Evolutionary conservation across 331 rosid genomes (phyloP).

Genomic region (Erythrophleum ivorense): DNA sequence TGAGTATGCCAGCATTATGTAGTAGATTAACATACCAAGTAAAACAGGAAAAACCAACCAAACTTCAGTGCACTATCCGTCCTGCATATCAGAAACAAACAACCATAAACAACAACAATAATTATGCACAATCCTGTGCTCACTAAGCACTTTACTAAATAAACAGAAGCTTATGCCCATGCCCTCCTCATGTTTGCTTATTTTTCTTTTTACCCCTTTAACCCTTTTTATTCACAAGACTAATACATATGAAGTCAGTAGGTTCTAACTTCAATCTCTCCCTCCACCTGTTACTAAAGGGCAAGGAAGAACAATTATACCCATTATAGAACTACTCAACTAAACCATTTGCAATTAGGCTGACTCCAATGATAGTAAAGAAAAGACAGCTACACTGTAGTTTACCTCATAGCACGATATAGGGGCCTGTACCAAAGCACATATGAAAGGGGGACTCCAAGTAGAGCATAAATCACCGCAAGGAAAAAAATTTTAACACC

Average conservation of each 20-base stretch:
- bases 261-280: slow-evolving; percentile 19
- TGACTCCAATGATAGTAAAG: slow-evolving; percentile 26
- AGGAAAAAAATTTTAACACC: slow-evolving; percentile 95
- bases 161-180: neutral
- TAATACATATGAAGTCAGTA: slow-evolving; percentile 1
- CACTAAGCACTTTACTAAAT: neutral
- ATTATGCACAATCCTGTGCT: slow-evolving; percentile 10
- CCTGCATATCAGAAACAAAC: slow-evolving; percentile 61
- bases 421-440: slow-evolving; percentile 98
- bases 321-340: neutral
- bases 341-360: slow-evolving; percentile 4
- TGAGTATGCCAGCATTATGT: slow-evolving; percentile 27
- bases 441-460: slow-evolving; percentile 91
- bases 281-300: slow-evolving; percentile 27
- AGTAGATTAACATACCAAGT: slow-evolving; percentile 68
- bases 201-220: neutral
- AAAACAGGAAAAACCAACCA: slow-evolving; percentile 93
- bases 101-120: slow-evolving; percentile 34
- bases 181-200: neutral
- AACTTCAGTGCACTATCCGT: slow-evolving; percentile 98
- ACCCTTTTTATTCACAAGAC: neutral
- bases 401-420: slow-evolving; percentile 96
- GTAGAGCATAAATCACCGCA: slow-evolving; percentile 82
- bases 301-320: neutral
- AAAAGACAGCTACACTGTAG: neutral